Evolutionary conservation across 1,284 basidiomycete genomes (phyloP), one percentile per base, ranked within the genome.

Genomic region (Rhodotorula sp.): DNA sequence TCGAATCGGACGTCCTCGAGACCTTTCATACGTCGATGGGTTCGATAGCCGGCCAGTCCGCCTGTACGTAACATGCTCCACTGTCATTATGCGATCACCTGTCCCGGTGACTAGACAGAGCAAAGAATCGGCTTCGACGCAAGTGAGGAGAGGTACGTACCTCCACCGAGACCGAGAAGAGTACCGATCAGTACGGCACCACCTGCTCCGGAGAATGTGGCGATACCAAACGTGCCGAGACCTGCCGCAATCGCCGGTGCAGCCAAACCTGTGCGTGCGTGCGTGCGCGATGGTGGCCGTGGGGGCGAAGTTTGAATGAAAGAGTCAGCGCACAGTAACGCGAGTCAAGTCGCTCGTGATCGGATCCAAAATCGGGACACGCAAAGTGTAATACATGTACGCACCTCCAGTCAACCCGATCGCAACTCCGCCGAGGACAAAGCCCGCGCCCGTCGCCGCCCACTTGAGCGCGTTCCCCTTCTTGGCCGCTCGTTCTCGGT

Each of bases 91-190:
- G 10, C 21, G 34, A 20, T 43, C 26, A 12, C 34, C 21, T 62
- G 16, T 3, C 14, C 34, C 3, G 5, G 8, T 14, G 0, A 7
- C 12, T 16, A 46, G 14, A 21, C 26, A 18, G 21, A n/a, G n/a
- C 46, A 4, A 0, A 21, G 43, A 34, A 34, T 34, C 34, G 34
- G 34, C 6, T 51, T 23, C 23, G 18, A 21, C 20, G 1, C 34
- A 34, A 34, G 20, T 18, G 49, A 23, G 21, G 56, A 46, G 57
- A 48, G 16, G 16, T 31, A 64, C 58, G 69, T 65, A 51, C 84
- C 84, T 26, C 84, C 85, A 8, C 84, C 83, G 5, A 86, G 78
- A 4, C 85, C 85, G 70, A 86, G 85, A 15, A 86, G 76, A 1
- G 84, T 83, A 0, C 85, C 85, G 8, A 86, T 80, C 0, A 85